These are phyloP conservation scores for Talaromyces sp. DNA, from an alignment of 2,329 filamentous ascomycete species.

Conservation along the genomic window DNA sequence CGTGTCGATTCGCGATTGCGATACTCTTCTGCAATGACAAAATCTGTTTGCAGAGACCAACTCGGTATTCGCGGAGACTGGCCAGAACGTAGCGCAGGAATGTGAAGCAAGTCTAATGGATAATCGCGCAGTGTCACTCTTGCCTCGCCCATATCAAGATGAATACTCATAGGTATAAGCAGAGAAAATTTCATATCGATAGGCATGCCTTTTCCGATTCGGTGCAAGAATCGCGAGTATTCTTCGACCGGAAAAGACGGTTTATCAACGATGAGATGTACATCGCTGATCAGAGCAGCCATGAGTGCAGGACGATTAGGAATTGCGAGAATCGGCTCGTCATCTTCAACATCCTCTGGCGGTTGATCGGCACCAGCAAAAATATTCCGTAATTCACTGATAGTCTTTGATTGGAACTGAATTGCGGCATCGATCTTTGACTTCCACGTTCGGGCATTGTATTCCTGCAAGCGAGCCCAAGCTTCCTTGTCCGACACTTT, in stretches of 20 bases:
- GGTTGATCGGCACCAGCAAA: slow-evolving; percentile 81
- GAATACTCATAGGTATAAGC: slow-evolving; percentile 82
- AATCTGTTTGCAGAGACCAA: slow-evolving; percentile 80
- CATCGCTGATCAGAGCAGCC: slow-evolving; percentile 74
- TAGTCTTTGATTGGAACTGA: slow-evolving; percentile 65
- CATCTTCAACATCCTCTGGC: slow-evolving; percentile 76
- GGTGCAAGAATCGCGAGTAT: slow-evolving; percentile 77
- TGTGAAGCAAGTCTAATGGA: slow-evolving; percentile 84
- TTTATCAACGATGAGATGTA: slow-evolving; percentile 84
- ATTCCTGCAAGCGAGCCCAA: slow-evolving; percentile 66
- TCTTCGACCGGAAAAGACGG: slow-evolving; percentile 83
- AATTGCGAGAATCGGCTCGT: slow-evolving; percentile 79
- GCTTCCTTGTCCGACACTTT: slow-evolving; percentile 75
- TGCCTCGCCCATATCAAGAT: slow-evolving; percentile 85
- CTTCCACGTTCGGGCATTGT: slow-evolving; percentile 91
- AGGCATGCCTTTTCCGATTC: slow-evolving; percentile 95
- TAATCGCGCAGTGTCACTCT: slow-evolving; percentile 87
- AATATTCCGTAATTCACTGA: slow-evolving; percentile 71
- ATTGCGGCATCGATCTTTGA: slow-evolving; percentile 78
- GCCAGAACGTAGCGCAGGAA: slow-evolving; percentile 73
- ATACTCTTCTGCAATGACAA: slow-evolving; percentile 93
- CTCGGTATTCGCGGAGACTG: slow-evolving; percentile 79
- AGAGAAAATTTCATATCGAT: slow-evolving; percentile 85
- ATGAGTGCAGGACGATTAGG: slow-evolving; percentile 81
- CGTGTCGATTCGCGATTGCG: slow-evolving; percentile 75